phyloP scores from a whole-genome alignment of 495 filamentous ascomycete species.

The Penicillium daleae region DNA sequence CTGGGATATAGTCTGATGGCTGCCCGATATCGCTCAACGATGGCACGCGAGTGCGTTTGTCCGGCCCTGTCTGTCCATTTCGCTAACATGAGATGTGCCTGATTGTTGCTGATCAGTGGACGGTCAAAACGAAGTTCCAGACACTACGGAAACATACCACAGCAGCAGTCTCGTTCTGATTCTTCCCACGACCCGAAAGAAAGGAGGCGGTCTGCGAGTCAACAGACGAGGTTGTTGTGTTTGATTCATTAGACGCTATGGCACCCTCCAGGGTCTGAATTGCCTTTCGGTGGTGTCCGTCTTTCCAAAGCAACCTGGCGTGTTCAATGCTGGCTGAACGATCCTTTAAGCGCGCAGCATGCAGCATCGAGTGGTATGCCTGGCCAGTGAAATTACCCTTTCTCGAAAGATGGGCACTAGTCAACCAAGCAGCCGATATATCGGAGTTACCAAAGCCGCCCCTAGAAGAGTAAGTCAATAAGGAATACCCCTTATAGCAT shows the following conservation, averaged over 20 bases:
- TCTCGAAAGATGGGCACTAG: slow-evolving; percentile 80
- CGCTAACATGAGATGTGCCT: slow-evolving; percentile 84
- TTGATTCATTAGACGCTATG: slow-evolving; percentile 74
- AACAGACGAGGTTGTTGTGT: slow-evolving; percentile 48
- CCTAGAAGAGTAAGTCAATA: slow-evolving; percentile 32
- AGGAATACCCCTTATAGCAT: not conserved
- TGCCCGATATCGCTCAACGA: slow-evolving; percentile 77
- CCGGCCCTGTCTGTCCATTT: slow-evolving; percentile 95
- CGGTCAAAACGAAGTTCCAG: not conserved
- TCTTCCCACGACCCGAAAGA: slow-evolving; percentile 39
- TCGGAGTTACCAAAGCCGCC: slow-evolving; percentile 61
- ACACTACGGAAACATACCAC: slow-evolving; percentile 33
- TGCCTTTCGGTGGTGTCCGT: slow-evolving; percentile 91
- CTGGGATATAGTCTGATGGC: slow-evolving; percentile 58
- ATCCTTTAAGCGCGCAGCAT: slow-evolving; percentile 83
- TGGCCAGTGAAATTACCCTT: slow-evolving; percentile 81
- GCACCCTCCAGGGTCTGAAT: slow-evolving; percentile 87
- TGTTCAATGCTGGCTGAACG: slow-evolving; percentile 89
- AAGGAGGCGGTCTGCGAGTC: slow-evolving; percentile 40
- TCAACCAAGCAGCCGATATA: slow-evolving; percentile 83
- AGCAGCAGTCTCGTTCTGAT: slow-evolving; percentile 53
- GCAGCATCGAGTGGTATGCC: slow-evolving; percentile 90
- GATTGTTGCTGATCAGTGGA: not conserved
- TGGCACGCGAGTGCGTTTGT: slow-evolving; percentile 78
- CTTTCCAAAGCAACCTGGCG: slow-evolving; percentile 89